A percentile compares a stretch with the other conserved stretches of the same genome.
Evolutionary conservation across 305 asterid species (phyloP).

Genomic region (Ajuga reptans): DNA sequence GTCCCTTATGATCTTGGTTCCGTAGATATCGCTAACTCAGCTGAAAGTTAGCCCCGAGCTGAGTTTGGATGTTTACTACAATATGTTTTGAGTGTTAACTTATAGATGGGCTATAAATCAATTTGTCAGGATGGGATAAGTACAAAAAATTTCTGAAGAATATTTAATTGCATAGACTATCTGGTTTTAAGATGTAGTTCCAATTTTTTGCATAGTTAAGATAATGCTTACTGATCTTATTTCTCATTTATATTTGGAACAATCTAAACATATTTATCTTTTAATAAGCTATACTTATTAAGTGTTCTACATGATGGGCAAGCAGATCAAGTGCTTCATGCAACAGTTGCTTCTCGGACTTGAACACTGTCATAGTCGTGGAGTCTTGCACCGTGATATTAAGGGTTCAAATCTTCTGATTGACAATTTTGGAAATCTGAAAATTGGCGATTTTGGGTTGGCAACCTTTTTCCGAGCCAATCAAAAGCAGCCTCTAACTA

Average conservation of each 20-base stretch:
- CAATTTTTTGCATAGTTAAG: background rate
- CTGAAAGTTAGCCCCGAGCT: background rate
- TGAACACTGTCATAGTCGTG: slow-evolving; percentile 77
- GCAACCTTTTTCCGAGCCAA: slow-evolving; percentile 59
- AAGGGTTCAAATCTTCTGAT: slow-evolving; percentile 76
- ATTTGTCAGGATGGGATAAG: background rate
- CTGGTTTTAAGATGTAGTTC: background rate
- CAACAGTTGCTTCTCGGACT: slow-evolving; percentile 71
- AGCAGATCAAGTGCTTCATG: slow-evolving; percentile 80
- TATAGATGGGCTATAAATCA: background rate
- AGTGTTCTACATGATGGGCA: slow-evolving; percentile 12
- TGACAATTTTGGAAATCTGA: slow-evolving; percentile 57
- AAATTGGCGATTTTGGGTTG: slow-evolving; percentile 84
- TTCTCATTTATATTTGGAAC: background rate
- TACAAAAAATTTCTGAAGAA: background rate
- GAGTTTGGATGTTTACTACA: background rate
- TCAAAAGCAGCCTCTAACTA: slow-evolving; percentile 66
- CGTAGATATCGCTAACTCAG: background rate
- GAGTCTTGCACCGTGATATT: slow-evolving; percentile 80
- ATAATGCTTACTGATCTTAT: background rate
- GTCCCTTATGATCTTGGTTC: background rate
- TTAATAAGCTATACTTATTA: background rate
- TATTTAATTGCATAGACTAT: background rate
- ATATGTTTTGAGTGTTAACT: background rate
- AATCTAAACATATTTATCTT: background rate